Evolutionary conservation across 768 basidiomycete species (phyloP), one percentile per base, ranked within the genome.

Genomic region (Suillus sp.): DNA sequence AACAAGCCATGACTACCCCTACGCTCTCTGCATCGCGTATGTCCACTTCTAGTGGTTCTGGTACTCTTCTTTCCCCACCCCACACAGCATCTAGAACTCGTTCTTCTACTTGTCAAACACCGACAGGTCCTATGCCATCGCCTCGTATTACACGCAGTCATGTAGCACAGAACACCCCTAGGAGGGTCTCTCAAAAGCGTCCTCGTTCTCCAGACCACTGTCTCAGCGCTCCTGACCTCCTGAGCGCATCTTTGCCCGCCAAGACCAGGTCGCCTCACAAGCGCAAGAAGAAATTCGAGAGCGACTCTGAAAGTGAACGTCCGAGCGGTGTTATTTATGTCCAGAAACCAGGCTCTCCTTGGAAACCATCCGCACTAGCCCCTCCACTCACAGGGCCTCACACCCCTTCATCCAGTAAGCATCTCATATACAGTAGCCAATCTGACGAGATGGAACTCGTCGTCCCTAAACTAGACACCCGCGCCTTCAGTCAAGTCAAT

Each of bases 361-460:
- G 84, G 81, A 71, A 82, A 77, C 55, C 72, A 72, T 40, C 38
- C 25, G 18, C 18, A 57, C 60, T 78, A 32, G 77, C 77, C 1
- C 68, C 78, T 27, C 76, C 80, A 8, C 40, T 34, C 25, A 56
- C 27, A 35, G 65, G 59, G 30, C 60, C 62, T 11, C 35, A 32
- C 22, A 37, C 66, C n/a, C 59, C 64, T 43, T 64, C 35, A 57
- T 64, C 62, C 70, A 72, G 59, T 63, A 65, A 48, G 70, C 71
- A 79, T 35, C 69, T 84, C 22, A 78, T 89, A 9, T 86, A 84
- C 25, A 89, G 86, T 54, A 90, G 88, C 66, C 85, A 88, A 71
- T 88, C 87, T 55, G 86, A 88, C 65, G 89, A 89, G 70, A 76
- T 81, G 53, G 88, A 90, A 66, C 75, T 88, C 55, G 72, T 71